Base-by-base conservation (phyloP, 2,329 filamentous ascomycete species). In the Myriosclerotinia curreyana region DNA sequence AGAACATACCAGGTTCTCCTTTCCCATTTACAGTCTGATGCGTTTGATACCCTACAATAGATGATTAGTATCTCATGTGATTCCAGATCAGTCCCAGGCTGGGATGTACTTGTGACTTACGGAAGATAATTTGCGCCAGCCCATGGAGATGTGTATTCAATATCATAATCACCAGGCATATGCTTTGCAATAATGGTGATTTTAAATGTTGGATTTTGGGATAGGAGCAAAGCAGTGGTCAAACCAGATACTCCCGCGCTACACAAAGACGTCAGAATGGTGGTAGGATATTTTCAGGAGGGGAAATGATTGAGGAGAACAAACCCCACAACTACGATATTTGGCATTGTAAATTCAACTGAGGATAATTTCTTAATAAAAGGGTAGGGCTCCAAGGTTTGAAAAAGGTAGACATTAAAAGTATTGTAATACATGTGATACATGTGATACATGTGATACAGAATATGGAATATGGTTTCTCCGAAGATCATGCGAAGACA, bases 151-250 rank as follows among this genome's bases (percentile, higher is more conserved):
- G 91, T 88, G 75, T 96, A 97, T 79, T 96, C 89, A 69, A 93
- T 88, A 69, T 94, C 90, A 76, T 94, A 95, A 78, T 97, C 93
- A 44, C 93, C 93, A 0, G 93, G 93, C 89, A 96, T 95, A 74
- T 96, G 90, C 73, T 94, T 96, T 6, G 91, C 89, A 40, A 92
- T 80, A 44, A 96, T 80, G 0, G 90, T 92, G 68, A 96, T 77
- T 34, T 79, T 78, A 69, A 87, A 82, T 14, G 76, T 71, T 6
- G 78, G 75, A 70, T 86, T 81, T 65, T 80, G 79, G 15, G 86
- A 86, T 17, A 89, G 77, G 20, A 85, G 76, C 31, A 87, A 78
- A 44, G 87, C 86, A 2, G 85, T 87, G 2, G 87, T 89, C 60
- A 90, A 79, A 34, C 86, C 86, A 40, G 84, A 80, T 7, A 90